These are phyloP conservation scores for Mortierella sp. DNA, from an alignment of 371 early-diverging fungal genomes.

Conservation along the genomic window DNA sequence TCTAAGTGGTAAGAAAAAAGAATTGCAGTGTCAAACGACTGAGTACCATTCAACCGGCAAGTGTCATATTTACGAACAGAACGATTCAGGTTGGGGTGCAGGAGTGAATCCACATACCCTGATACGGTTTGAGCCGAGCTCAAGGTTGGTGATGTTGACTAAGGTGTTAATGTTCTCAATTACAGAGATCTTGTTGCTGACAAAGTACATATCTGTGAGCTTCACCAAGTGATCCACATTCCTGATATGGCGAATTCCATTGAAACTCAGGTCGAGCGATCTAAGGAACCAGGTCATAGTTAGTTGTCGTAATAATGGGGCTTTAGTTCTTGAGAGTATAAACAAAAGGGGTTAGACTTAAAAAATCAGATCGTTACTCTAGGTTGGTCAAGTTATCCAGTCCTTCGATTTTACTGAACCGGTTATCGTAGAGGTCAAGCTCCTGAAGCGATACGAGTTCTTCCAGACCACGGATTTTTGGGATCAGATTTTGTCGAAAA, in stretches of 20 bases:
- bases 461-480: constrained; percentile 77
- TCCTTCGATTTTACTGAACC: constrained; percentile 79
- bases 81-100: not conserved
- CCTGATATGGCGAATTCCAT: constrained; percentile 84
- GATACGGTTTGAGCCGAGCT: constrained; percentile 95
- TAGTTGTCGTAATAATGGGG: too few species aligned
- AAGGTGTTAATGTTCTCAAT: constrained; percentile 81
- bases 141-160: constrained; percentile 79
- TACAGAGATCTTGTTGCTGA: constrained; percentile 82
- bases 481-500: constrained; percentile 92
- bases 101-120: constrained; percentile 70
- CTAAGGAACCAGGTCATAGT: constrained; percentile 46
- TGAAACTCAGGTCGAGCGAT: constrained; percentile 91
- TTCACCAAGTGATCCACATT: constrained; percentile 64
- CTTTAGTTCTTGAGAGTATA: not conserved
- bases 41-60: not conserved
- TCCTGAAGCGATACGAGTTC: constrained; percentile 67
- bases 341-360: not conserved
- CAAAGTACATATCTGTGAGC: constrained; percentile 79
- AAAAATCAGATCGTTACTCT: constrained; percentile 58
- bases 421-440: constrained; percentile 96
- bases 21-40: not conserved
- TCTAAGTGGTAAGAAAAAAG: constrained; percentile 49
- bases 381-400: constrained; percentile 69
- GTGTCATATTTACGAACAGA: not conserved